Evolutionary conservation across 1,284 basidiomycete species (phyloP).

Genomic region (Naganishia cerealis): DNA sequence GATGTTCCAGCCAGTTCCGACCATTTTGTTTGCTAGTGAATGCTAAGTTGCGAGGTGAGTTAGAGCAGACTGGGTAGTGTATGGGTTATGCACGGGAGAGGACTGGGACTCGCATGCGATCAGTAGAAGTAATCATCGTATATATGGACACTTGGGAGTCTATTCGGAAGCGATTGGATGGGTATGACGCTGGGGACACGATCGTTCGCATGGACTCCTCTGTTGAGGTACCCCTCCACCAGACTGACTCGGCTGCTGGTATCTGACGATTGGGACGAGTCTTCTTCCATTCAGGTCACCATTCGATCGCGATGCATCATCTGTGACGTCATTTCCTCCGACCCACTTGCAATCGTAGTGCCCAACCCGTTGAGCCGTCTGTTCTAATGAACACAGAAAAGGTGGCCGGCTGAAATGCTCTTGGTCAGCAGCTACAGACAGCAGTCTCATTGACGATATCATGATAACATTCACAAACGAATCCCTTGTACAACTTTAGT

Average conservation of each 20-base stretch:
- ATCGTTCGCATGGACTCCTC: too few relatives aligned
- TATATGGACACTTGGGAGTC: not conserved
- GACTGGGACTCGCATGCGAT: not conserved
- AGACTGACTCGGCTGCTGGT: not conserved
- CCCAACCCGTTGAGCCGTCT: too few relatives aligned
- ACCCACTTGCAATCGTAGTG: too few relatives aligned
- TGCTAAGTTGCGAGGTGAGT: not conserved
- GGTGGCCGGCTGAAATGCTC: too few relatives aligned
- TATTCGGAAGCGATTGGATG: too few relatives aligned
- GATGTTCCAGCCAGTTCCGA: slow-evolving; percentile 34
- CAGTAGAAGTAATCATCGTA: not conserved
- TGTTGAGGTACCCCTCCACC: too few relatives aligned
- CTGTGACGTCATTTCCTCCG: slow-evolving; percentile 12
- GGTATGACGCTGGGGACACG: too few relatives aligned
- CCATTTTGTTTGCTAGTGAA: slow-evolving; percentile 25
- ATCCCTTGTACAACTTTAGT: slow-evolving; percentile 19
- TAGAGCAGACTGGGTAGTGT: not conserved
- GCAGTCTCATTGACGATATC: not conserved
- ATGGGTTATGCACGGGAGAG: not conserved
- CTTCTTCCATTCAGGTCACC: not conserved
- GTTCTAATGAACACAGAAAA: too few relatives aligned
- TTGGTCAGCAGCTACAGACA: not conserved
- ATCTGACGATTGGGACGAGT: not conserved
- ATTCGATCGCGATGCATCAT: slow-evolving; percentile 4
- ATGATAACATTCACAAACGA: not conserved